Base-by-base conservation (phyloP, 768 basidiomycete species). In the Leccinum aurantiacum region DNA sequence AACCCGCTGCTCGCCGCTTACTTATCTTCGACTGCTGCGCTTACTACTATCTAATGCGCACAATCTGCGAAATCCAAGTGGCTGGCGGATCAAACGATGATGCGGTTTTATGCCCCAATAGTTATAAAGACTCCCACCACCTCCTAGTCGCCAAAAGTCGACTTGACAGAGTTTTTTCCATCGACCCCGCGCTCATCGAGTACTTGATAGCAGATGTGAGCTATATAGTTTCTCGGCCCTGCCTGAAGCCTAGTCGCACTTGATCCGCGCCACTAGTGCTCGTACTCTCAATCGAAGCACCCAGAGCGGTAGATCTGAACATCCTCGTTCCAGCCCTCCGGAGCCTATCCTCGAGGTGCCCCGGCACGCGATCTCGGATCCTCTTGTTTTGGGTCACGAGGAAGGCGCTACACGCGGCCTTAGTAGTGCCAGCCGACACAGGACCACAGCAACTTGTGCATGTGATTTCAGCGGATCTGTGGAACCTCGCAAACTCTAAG, bases 71-170 rank as follows among this genome's bases (percentile, higher is more conserved):
- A 52, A 31, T 13, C 0, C 19, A 17, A 29, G 29, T 29, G 29
- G 29, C 22, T 7, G 31, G 37, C 11, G 14, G 33, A 1, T 14
- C 19, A 41, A 27, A 44, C n/a, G 29, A 27, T 29, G 61, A 57
- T 56, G 46, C 14, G 29, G 27, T 55, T 22, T 24, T 13, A 38
- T 56, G 6, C 47, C 25, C 47, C 47, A 49, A 61, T 48, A 17
- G 55, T 53, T 24, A 10, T 11, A 8, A n/a, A 13, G 17, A n/a
- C 52, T 56, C 60, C 60, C 60, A 55, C 59, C 53, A 15, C 11
- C 31, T 33, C 31, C 31, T 33, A 35, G 33, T 35, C 0, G 33
- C 33, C 33, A 35, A 35, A 35, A 35, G 33, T 13, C 13, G 13
- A 7, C 24, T 53, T 0, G 41, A 17, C 47, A 24, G 22, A 24